These are phyloP conservation scores for Leishmania lainsoni DNA, from an alignment of 208 protist species.

Conservation along the genomic window DNA sequence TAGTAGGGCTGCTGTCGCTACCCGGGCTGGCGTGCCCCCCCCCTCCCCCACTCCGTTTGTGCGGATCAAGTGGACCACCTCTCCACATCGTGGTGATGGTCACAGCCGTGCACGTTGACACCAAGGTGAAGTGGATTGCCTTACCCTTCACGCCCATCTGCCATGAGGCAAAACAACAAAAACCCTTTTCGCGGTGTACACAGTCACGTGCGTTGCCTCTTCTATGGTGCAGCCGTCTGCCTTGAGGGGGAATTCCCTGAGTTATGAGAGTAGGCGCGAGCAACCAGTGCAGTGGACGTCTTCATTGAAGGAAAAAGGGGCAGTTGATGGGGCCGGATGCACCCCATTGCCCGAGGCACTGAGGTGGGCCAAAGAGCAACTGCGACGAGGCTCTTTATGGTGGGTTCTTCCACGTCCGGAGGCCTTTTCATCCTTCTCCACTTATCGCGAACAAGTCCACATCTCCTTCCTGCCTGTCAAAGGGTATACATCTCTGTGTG, in stretches of 20 bases:
- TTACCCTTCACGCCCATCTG: constrained; percentile 34
- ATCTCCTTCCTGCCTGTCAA: too few relatives aligned
- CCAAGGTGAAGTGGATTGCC: constrained; percentile 53
- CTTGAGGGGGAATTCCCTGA: constrained; percentile 25
- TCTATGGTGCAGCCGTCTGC: constrained; percentile 45
- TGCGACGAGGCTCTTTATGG: constrained; percentile 65
- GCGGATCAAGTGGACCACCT: too few relatives aligned
- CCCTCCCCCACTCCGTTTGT: too few relatives aligned
- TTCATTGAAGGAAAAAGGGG: constrained; percentile 49
- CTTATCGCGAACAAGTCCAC: too few relatives aligned
- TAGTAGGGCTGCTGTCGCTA: too few relatives aligned
- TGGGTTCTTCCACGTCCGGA: constrained; percentile 47
- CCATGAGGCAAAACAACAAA: constrained; percentile 23
- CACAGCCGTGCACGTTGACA: constrained; percentile 41
- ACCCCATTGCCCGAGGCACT: too few relatives aligned
- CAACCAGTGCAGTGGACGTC: constrained; percentile 42
- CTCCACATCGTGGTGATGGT: constrained; percentile 29
- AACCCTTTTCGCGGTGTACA: constrained; percentile 47
- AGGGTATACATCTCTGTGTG: too few relatives aligned
- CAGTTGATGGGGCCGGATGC: too few relatives aligned
- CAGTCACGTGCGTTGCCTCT: constrained; percentile 8
- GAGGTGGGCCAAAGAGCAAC: too few relatives aligned
- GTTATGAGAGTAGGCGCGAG: too few relatives aligned
- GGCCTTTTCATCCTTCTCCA: constrained; percentile 49
- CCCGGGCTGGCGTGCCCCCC: too few relatives aligned